Percentiles rank a stretch among this genome's conserved stretches.
Conservation (phyloP, 2,329 filamentous ascomycete species). For the Colletotrichum sp. region DNA sequence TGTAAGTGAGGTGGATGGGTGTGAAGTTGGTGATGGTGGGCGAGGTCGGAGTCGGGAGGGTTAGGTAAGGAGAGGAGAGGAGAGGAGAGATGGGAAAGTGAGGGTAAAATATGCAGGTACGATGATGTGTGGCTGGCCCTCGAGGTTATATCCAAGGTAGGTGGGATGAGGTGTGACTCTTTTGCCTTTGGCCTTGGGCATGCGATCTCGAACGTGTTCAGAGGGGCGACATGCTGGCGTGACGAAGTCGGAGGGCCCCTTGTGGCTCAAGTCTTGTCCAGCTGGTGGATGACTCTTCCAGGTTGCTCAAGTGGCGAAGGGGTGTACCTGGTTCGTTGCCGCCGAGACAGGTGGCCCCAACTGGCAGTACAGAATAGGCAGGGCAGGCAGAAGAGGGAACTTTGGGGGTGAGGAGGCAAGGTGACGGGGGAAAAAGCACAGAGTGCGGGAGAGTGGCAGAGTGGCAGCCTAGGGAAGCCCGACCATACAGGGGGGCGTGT, state of each 20-base stretch:
- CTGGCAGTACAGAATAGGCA: conserved; percentile 25
- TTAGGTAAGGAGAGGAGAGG: background rate
- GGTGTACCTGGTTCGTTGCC: conserved; percentile 21
- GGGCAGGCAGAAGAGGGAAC: background rate
- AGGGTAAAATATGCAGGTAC: conserved; percentile 11
- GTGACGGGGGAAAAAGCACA: background rate
- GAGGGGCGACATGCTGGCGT: conserved; percentile 24
- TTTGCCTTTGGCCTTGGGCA: conserved; percentile 11
- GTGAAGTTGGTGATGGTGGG: background rate
- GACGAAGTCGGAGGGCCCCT: conserved; percentile 25
- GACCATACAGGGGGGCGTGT: conserved; percentile 6
- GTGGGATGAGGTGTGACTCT: conserved; percentile 23
- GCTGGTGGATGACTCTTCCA: conserved; percentile 30
- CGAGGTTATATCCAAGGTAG: conserved; percentile 22
- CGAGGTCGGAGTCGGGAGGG: background rate
- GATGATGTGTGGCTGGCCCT: conserved; percentile 15
- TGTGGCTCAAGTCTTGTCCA: conserved; percentile 21
- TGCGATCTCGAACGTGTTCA: conserved; percentile 22
- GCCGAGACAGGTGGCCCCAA: conserved; percentile 37
- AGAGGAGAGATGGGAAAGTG: background rate
- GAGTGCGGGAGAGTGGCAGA: background rate
- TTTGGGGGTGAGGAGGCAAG: conserved; percentile 15
- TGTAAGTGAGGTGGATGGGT: background rate
- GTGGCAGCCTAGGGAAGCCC: conserved; percentile 18
- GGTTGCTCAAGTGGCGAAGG: conserved; percentile 22